Percentiles rank a stretch among this genome's conserved stretches.
These are phyloP conservation scores for Kwoniella pini DNA, from an alignment of 768 basidiomycete species.

Conservation along the genomic window DNA sequence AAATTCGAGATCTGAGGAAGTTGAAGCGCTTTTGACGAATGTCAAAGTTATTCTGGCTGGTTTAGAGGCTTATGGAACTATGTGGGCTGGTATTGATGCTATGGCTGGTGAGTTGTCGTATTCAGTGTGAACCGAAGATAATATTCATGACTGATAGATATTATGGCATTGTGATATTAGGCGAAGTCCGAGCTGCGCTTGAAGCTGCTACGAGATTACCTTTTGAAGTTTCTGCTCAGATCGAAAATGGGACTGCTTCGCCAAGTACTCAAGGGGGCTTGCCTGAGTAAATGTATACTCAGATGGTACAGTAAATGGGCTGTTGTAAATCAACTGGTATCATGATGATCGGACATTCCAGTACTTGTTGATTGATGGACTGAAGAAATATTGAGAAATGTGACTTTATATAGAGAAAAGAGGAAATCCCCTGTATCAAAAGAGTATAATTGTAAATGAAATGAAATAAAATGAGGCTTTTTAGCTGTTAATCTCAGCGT, in stretches of 20 bases:
- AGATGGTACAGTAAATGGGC: no score
- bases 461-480: no score
- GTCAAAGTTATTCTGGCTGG: slow-evolving; percentile 54
- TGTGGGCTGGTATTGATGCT: slow-evolving; percentile 54
- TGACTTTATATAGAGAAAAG: no score
- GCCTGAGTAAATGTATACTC: background rate
- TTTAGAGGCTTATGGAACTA: slow-evolving; percentile 51
- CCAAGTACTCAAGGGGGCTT: slow-evolving; percentile 7
- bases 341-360: no score
- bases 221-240: slow-evolving; percentile 31
- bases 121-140: background rate
- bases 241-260: slow-evolving; percentile 14
- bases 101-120: slow-evolving; percentile 50
- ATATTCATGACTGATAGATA: background rate
- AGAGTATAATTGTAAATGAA: no score
- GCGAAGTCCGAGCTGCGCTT: slow-evolving; percentile 49
- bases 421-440: no score
- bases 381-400: no score
- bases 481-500: no score
- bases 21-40: slow-evolving; percentile 51
- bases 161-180: slow-evolving; percentile 17
- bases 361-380: no score
- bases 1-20: slow-evolving; percentile 37
- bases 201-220: slow-evolving; percentile 49
- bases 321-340: no score